Conservation (phyloP, 2,329 filamentous ascomycete genomes). For the Penicillium sp. region DNA sequence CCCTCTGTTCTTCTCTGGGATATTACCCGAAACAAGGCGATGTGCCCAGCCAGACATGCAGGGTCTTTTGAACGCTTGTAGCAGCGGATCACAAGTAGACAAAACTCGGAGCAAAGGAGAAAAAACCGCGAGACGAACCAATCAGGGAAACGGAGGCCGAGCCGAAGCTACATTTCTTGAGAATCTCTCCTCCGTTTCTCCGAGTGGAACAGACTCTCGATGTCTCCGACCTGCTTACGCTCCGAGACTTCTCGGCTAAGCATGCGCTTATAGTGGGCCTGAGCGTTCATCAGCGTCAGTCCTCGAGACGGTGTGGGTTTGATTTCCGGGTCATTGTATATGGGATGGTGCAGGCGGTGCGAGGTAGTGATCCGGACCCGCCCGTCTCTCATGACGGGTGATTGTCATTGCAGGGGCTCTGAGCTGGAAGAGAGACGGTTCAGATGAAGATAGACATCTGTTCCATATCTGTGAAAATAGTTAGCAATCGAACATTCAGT, state of each 20-base stretch:
- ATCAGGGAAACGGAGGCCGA: slow-evolving; percentile 1
- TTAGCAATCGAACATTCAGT: background rate
- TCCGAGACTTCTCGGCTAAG: slow-evolving; percentile 76
- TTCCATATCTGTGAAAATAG: slow-evolving; percentile 73
- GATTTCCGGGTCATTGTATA: slow-evolving; percentile 37
- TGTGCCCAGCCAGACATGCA: background rate
- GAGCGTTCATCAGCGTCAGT: slow-evolving; percentile 55
- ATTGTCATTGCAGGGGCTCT: slow-evolving; percentile 90
- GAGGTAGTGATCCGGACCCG: slow-evolving; percentile 48
- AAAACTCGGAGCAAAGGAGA: background rate
- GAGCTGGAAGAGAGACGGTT: slow-evolving; percentile 94
- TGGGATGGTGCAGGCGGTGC: slow-evolving; percentile 43
- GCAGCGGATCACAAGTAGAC: background rate
- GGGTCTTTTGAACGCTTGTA: slow-evolving; percentile 1
- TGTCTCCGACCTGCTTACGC: slow-evolving; percentile 87
- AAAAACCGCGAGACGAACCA: background rate
- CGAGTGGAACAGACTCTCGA: slow-evolving; percentile 71
- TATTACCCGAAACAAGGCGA: slow-evolving; percentile 4
- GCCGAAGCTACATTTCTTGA: slow-evolving; percentile 17
- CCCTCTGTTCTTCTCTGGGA: slow-evolving; percentile 2
- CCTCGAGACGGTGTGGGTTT: slow-evolving; percentile 46
- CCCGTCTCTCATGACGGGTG: slow-evolving; percentile 84
- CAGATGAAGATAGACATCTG: slow-evolving; percentile 96
- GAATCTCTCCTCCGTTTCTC: slow-evolving; percentile 32
- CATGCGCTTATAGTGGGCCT: slow-evolving; percentile 69